These are phyloP conservation scores for Penicillium mononematosum DNA, from an alignment of 495 filamentous ascomycete species.

Conservation along the genomic window DNA sequence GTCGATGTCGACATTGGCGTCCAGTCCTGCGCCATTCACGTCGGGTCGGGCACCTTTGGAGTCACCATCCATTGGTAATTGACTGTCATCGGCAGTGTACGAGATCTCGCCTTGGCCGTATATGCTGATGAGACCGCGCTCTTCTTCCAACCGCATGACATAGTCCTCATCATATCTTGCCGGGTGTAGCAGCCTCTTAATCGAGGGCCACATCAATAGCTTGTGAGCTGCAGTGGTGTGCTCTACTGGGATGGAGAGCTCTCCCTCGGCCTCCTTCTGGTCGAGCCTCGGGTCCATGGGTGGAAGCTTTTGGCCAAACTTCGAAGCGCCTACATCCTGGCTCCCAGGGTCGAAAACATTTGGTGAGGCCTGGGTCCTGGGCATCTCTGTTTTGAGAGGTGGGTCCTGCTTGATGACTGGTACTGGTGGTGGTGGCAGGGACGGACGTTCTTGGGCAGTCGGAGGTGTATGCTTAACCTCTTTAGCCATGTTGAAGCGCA, in stretches of 20 bases:
- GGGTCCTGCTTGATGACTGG: slow-evolving; percentile 14
- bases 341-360: not conserved
- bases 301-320: slow-evolving; percentile 6
- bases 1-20: slow-evolving; percentile 51
- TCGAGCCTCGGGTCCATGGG: slow-evolving; percentile 9
- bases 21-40: slow-evolving; percentile 10
- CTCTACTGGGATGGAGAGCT: slow-evolving; percentile 68
- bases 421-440: not conserved
- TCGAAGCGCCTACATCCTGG: not conserved
- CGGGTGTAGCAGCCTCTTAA: slow-evolving; percentile 52
- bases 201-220: slow-evolving; percentile 68
- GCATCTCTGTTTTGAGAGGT: not conserved
- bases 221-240: slow-evolving; percentile 82
- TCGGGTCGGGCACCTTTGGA: slow-evolving; percentile 8
- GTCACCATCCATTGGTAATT: slow-evolving; percentile 19
- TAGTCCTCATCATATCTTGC: slow-evolving; percentile 57
- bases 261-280: slow-evolving; percentile 39
- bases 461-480: not conserved
- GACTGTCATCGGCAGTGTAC: slow-evolving; percentile 44
- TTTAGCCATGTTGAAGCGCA: not conserved
- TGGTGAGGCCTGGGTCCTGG: not conserved
- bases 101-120: slow-evolving; percentile 77
- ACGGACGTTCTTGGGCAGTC: not conserved
- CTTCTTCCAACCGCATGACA: slow-evolving; percentile 72
- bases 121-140: slow-evolving; percentile 69